Percentiles rank a stretch among this genome's conserved stretches.
These are phyloP conservation scores for Xylaria intraflava DNA, from an alignment of 495 filamentous ascomycete genomes.

Conservation along the genomic window DNA sequence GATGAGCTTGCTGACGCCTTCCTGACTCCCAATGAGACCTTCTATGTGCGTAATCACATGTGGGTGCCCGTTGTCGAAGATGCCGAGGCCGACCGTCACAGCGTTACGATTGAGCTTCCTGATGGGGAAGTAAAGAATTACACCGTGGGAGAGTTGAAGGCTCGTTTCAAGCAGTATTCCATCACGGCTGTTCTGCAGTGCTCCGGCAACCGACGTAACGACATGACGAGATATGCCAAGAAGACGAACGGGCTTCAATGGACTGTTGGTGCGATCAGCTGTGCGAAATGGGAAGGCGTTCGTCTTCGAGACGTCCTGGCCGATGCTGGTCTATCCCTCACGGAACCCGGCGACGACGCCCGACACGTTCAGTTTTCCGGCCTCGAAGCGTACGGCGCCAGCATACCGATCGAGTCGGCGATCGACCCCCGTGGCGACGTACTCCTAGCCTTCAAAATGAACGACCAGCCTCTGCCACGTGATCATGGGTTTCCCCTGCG, in stretches of 20 bases:
- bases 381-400: slow-evolving; percentile 54
- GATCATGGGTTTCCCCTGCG: slow-evolving; percentile 58
- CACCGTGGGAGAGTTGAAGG: slow-evolving; percentile 46
- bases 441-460: slow-evolving; percentile 56
- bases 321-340: slow-evolving; percentile 40
- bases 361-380: slow-evolving; percentile 53
- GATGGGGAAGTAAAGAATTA: slow-evolving; percentile 48
- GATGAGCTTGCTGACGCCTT: slow-evolving; percentile 38
- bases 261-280: slow-evolving; percentile 52
- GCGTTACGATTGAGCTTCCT: slow-evolving; percentile 46
- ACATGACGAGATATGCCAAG: slow-evolving; percentile 50
- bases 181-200: slow-evolving; percentile 57
- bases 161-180: slow-evolving; percentile 44
- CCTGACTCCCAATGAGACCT: slow-evolving; percentile 47
- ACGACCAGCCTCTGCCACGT: slow-evolving; percentile 46
- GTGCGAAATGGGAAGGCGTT: slow-evolving; percentile 57
- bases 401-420: slow-evolving; percentile 50
- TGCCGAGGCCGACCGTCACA: slow-evolving; percentile 36
- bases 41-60: slow-evolving; percentile 60
- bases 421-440: slow-evolving; percentile 53
- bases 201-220: slow-evolving; percentile 54
- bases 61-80: slow-evolving; percentile 49
- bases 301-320: slow-evolving; percentile 51
- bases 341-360: slow-evolving; percentile 26
- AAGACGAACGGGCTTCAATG: slow-evolving; percentile 55